A percentile compares a stretch with the other conserved stretches of the same genome.
phyloP scores from a whole-genome alignment of 2,329 filamentous ascomycete species.

The Aschersonia sp. region DNA sequence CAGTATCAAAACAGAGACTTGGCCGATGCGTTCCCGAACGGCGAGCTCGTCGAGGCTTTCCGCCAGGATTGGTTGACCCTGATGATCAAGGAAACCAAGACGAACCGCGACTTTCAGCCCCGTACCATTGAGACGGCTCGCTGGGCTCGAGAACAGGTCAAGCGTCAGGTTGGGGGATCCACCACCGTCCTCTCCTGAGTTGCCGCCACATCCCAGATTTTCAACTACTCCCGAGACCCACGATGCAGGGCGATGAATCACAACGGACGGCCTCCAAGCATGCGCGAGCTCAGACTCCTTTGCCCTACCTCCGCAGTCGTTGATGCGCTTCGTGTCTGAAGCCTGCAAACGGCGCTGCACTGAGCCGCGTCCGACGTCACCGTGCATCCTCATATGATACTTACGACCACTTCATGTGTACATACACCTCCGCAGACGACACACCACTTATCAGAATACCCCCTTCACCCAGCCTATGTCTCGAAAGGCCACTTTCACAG shows the following conservation, averaged over 20 bases:
- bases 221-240: background rate
- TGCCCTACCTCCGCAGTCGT: too few species aligned
- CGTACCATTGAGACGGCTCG: constrained; percentile 89
- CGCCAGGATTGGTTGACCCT: constrained; percentile 79
- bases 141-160: constrained; percentile 96
- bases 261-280: background rate
- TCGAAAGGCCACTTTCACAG: background rate
- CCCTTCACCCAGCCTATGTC: constrained; percentile 4
- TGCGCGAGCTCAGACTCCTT: background rate
- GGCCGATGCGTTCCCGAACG: constrained; percentile 83
- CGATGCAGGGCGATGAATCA: background rate
- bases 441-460: constrained; percentile 25
- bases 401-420: constrained; percentile 23
- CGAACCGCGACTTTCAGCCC: constrained; percentile 70
- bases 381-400: constrained; percentile 19
- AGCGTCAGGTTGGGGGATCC: constrained; percentile 60
- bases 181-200: constrained; percentile 35
- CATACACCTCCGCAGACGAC: constrained; percentile 17
- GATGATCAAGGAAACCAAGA: constrained; percentile 84
- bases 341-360: too few species aligned
- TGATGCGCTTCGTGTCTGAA: too few species aligned
- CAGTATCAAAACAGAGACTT: constrained; percentile 52
- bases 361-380: background rate
- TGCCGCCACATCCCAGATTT: background rate
- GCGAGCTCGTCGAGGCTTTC: constrained; percentile 74